Base-by-base conservation (phyloP, 148 eudicot species). In the Diospyros kaki region DNA sequence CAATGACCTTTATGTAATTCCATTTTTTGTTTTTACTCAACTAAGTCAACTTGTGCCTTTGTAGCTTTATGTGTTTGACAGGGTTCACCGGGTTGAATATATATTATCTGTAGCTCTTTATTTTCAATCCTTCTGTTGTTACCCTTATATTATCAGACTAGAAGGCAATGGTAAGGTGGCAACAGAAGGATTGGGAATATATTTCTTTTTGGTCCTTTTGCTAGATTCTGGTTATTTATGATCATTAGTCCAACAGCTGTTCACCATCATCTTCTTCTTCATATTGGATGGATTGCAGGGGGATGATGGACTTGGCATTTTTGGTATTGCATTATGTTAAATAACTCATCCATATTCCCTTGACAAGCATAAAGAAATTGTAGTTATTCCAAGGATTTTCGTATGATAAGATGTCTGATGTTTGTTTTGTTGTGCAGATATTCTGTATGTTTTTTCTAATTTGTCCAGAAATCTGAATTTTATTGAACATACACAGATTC, bases 401-500 rank as follows among this genome's bases (percentile, higher is more conserved):
- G 58, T 13, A 9, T 65, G 58, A 18, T 52, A 62, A 73, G 61
- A 71, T 64, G 0, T 46, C 70, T 74, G 55, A 72, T 72, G 4
- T 2, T n/a, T 66, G 40, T 60, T 82, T 68, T 78, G 18, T 76
- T 79, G 12, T 85, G 89, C 98, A 94, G 98, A 94, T 86, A 58
- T 94, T 79, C 88, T 94, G 75, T 86, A 90, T 78, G 91, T 91
- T 53, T 93, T 93, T 82, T 89, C 96, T 41, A 92, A 90, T 83
- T 65, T 93, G 85, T 87, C 97, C 66, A 78, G 93, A 75, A 83
- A 87, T 80, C 78, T 95, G 83, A 91, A 95, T 79, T 95, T 90
- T 58, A 88, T 92, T 66, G 99, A 95, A 81, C 85, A 92, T 72
- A 77, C 87, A 79, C 86, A 81, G 81, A 83, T 88, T 43, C 75